Evolutionary conservation across 305 asterid species (phyloP), one percentile per base, ranked within the genome.

Genomic region (Fraxinus velutina): DNA sequence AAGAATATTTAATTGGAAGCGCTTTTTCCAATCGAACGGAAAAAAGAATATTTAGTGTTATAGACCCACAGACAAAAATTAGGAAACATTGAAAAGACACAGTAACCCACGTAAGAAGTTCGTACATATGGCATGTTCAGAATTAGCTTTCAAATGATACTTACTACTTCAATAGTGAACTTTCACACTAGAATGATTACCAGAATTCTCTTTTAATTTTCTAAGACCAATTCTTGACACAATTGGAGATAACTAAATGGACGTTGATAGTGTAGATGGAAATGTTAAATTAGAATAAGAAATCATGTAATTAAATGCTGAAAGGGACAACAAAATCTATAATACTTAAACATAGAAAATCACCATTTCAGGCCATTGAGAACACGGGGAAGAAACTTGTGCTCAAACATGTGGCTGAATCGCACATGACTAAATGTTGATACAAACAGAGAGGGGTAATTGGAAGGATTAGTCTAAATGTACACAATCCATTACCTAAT

Each of bases 321-420:
- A 73, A 29, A 64, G 75, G 78, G 44, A 30, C 22, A 74, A 73
- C 17, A 33, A 66, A 72, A 73, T 44, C 57, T 60, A n/a, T 27
- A 17, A 36, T 52, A 52, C 0, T 13, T 27, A 24, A 6, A 52
- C 22, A 10, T 17, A 19, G 39, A 78, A 22, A 73, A 75, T 88
- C 79, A 92, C 98, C 97, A 94, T 84, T 91, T 88, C 78, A 73
- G 52, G 83, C 88, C 93, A 74, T 76, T 74, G 75, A 37, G 81
- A 85, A 92, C 96, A 83, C 87, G 86, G 17, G 97, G 97, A 84
- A 93, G 86, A 86, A 94, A 92, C 83, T 86, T 94, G 68, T 86
- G 90, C 88, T 94, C 97, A 89, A 94, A 94, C 91, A 82, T 87
- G 90, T 94, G 98, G 89, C 97, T 94, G 88, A 93, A 93, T 83